Base-by-base conservation (phyloP, 2,329 filamentous ascomycete genomes). In the Nigrospora osmanthi region DNA sequence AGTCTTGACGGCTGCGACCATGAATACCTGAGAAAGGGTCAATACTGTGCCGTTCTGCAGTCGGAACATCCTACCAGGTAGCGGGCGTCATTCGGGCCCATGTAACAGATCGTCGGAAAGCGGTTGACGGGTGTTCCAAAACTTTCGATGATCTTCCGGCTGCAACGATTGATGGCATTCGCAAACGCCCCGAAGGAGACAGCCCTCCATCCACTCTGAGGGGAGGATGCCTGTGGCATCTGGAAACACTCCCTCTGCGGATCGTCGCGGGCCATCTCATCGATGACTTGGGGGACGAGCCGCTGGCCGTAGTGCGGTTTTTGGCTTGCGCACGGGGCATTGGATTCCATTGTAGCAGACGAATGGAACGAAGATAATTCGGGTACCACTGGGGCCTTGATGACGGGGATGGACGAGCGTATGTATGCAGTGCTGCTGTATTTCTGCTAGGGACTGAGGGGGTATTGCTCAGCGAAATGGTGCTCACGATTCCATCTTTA, bases 91-190 rank as follows among this genome's bases (percentile, higher is more conserved):
- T 60, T 62, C 13, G 67, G 67, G 0, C 70, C 71, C 42, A 73
- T 64, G 52, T 72, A 75, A 3, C 67, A 66, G 28, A 74, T 58
- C 0, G 67, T 71, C 1, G 64, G 65, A 41, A 62, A 62, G n/a
- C 48, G 45, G 11, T 49, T 49, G 3, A 43, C 38, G 2, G 50
- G 40, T 4, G 60, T 54, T 10, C 65, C 62, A 13, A 57, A 55
- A 4, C 45, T 56, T 6, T 54, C 48, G 12, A 60, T 46, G 38
- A 71, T 58, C 46, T 53, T 55, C 31, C 58, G 61, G 11, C 67
- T 66, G n/a, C 63, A 54, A 17, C 58, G 58, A 53, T 71, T 66
- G 48, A 71, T 52, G 14, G 65, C 66, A 35, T 68, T 67, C 43
- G 66, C 64, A 19, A 61, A 63, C 39, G 65, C 53, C 38, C 53